Base-by-base conservation (phyloP, 1,284 basidiomycete species). In the Ustilago trichophora region DNA sequence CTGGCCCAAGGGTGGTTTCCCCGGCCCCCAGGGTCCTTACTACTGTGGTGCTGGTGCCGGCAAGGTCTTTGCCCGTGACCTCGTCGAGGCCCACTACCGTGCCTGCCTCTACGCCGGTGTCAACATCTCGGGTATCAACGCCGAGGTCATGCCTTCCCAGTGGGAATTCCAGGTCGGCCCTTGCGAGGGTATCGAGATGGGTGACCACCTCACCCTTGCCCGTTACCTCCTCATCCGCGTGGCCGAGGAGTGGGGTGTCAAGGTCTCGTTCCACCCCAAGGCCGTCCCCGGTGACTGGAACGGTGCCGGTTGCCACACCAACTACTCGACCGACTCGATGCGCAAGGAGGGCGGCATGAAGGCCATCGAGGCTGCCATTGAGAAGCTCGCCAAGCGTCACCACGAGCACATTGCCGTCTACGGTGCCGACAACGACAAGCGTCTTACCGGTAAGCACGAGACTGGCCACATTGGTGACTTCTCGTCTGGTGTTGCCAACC, bases 91-190 rank as follows among this genome's bases (percentile, higher is more conserved):
- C 35, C 96, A 99, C 86, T 98, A 98, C 87, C 91, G 92, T 65
- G 85, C 85, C 51, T 99, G 95, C 84, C 88, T 99, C 60, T 97
- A 98, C 84, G 86, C 96, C 73, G 94, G 93, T 77, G 87, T 99
- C 85, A 94, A 93, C 86, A 98, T 98, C 85, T 95, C 92, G 69
- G 96, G 96, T 82, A 98, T 99, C 86, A 99, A 98, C 84, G 96
- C 96, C 72, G 96, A 98, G 85, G 96, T 98, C 77, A 98, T 98
- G 95, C 95, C 96, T 24, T 90, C 94, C 59, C 96, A 98, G 85
- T 98, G 94, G 94, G 95, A 98, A 85, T 98, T 96, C 91, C 96
- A 98, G 85, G 93, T 98, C 77, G 95, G 95, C 63, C 95, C 95
- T 34, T 98, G 95, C 82, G 90, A 91, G 83, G 95, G 95, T 72